Base-by-base conservation (phyloP, 2,329 filamentous ascomycete genomes). In the Talaromyces sp. region DNA sequence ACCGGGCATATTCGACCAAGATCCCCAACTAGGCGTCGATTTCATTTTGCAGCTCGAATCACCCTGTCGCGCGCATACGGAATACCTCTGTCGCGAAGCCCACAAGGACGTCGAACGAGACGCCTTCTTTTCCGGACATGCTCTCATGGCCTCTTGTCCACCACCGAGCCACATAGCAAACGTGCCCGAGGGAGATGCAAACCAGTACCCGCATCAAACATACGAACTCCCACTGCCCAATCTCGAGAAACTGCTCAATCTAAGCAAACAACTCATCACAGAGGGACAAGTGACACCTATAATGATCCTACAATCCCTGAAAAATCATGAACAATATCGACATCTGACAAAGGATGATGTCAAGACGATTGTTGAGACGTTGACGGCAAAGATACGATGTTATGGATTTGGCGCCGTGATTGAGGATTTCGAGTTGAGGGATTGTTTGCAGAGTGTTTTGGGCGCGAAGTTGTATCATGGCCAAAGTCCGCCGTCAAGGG, bases 91-190 rank as follows among this genome's bases (percentile, higher is more conserved):
- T 80, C 95, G 96, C 84, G 86, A 91, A 77, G 73, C 77, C 54
- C 60, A 78, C 62, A 74, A 77, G 51, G 76, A 82, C 63, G 73
- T 84, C 57, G 78, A 82, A 55, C 87, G 88, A 63, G 82, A 82
- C 64, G 84, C 88, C 59, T 80, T 73, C 68, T 75, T 89, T 41
- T 93, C 89, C 63, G 94, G 93, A 40, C 94, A 99, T 73, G 92
- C 90, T 4, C 79, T 97, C 64, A 97, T 97, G 93, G 89, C 90
- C 15, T 89, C 89, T 15, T 96, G 90, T 69, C 92, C 93, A 48
- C 90, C 92, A 5, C 84, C 86, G 54, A 81, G 78, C 59, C 82
- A 85, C 66, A 80, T 86, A 64, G 74, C 77, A 59, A 76, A 77
- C 45, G 78, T 80, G 33, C 81, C 82, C 1, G 63, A 67, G 48